Evolutionary conservation across 306 rosid species (phyloP).

Genomic region (Cucumis melo): DNA sequence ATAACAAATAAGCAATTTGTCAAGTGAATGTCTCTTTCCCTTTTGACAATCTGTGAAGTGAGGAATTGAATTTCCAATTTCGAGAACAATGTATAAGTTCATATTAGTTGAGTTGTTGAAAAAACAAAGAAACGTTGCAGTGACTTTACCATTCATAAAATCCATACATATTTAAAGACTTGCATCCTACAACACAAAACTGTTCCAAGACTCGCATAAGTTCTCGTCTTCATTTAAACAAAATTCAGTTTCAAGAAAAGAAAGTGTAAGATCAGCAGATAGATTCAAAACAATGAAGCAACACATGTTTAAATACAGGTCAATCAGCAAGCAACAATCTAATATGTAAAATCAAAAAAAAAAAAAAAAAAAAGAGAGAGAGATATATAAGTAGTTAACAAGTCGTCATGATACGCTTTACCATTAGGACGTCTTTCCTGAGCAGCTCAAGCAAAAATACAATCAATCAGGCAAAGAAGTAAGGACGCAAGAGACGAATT

Average conservation of each 20-base stretch:
- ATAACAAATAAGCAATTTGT: too few species aligned
- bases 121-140: background rate
- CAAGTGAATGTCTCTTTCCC: too few species aligned
- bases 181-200: background rate
- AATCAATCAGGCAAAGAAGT: background rate
- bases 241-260: background rate
- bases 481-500: background rate
- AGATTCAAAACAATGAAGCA: background rate
- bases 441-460: background rate
- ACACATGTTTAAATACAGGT: background rate
- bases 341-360: background rate
- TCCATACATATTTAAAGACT: background rate
- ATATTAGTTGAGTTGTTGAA: too few species aligned
- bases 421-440: background rate
- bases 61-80: too few species aligned
- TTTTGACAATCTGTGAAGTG: too few species aligned
- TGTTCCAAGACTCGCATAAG: background rate
- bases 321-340: constrained; percentile 1
- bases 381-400: background rate
- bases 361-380: background rate
- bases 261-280: background rate
- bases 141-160: background rate
- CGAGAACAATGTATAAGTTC: too few species aligned
- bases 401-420: background rate
- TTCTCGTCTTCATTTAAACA: background rate